Base-by-base conservation (phyloP, 2,329 filamentous ascomycete genomes). In the Claviceps quebecensis region DNA sequence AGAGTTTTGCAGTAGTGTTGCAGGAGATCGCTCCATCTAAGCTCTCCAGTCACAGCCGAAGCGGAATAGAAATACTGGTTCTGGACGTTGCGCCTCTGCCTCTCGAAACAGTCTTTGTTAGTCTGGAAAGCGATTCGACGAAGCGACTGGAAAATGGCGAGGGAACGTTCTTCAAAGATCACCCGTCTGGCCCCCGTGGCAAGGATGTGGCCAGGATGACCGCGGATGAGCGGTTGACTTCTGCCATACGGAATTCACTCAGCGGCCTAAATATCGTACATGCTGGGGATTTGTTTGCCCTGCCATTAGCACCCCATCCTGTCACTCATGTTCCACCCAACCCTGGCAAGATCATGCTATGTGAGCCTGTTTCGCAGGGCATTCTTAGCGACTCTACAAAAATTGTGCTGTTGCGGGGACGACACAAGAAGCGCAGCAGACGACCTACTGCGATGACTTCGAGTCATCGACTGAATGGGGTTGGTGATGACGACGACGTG, bases 351-450 rank as follows among this genome's bases (percentile, higher is more conserved):
- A 86, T 97, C 54, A 82, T 87, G 47, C 80, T 94, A n/a, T 97
- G 90, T 64, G 93, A 98, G 65, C 93, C 93, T 8, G 89, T 97
- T 16, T 81, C 87, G 5, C 93, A 98, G 67, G 93, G 93, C 8
- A 67, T 93, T 5, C 65, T 98, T 46, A 76, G 83, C 8, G 76
- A 87, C 0, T 77, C 72, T 13, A 98, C 90, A 16, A 89, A 86
- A 60, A 87, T 98, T 52, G 82, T 98, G 23, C 74, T 97, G 22
- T 82, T 86, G 47, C 77, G 78, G 26, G 78, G 80, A 4, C 78
- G 74, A 58, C 77, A 79, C 53, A 63, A 62, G 61, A 83, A 78
- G 69, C 74, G 63, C 63, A 67, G 62, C 59, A 70, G 73, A 56
- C 70, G 70, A 52, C 67, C 68, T 29, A 68, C 70, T 17, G 72